Evolutionary conservation across 768 basidiomycete genomes (phyloP).

Genomic region (Boletellus ananas): DNA sequence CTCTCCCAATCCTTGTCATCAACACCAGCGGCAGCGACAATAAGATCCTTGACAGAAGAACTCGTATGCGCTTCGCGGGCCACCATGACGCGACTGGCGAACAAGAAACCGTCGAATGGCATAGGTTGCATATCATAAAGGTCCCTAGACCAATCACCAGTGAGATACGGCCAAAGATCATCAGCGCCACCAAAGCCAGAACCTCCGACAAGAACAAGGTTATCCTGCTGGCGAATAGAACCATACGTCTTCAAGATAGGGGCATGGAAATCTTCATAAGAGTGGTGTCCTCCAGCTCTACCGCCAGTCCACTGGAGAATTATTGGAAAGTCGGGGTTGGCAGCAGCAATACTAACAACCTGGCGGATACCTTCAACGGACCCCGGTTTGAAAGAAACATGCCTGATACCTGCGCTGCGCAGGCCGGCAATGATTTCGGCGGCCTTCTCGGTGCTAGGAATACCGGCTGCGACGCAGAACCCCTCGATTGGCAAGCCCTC

Average conservation of each 20-base stretch:
- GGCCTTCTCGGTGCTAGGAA: conserved; percentile 95
- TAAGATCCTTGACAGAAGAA: conserved; percentile 92
- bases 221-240: conserved; percentile 81
- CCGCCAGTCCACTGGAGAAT: conserved; percentile 99
- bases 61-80: conserved; percentile 98
- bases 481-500: conserved; percentile 96
- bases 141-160: conserved; percentile 89
- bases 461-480: conserved; percentile 98
- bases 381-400: conserved; percentile 97
- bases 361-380: conserved; percentile 97
- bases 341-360: conserved; percentile 90
- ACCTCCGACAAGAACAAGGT: conserved; percentile 88
- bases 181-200: conserved; percentile 95
- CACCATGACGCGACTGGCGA: conserved; percentile 97
- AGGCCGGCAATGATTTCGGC: conserved; percentile 91
- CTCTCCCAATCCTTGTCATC: conserved; percentile 89
- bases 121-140: conserved; percentile 85
- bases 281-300: conserved; percentile 97
- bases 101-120: conserved; percentile 98
- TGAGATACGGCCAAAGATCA: conserved; percentile 95
- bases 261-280: conserved; percentile 98
- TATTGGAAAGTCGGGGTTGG: conserved; percentile 94
- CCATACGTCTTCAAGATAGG: conserved; percentile 89
- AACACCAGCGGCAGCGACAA: conserved; percentile 91
- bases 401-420: conserved; percentile 82